Evolutionary conservation across 495 filamentous ascomycete genomes (phyloP), one percentile per base, ranked within the genome.

Genomic region (Podospora appendiculata): DNA sequence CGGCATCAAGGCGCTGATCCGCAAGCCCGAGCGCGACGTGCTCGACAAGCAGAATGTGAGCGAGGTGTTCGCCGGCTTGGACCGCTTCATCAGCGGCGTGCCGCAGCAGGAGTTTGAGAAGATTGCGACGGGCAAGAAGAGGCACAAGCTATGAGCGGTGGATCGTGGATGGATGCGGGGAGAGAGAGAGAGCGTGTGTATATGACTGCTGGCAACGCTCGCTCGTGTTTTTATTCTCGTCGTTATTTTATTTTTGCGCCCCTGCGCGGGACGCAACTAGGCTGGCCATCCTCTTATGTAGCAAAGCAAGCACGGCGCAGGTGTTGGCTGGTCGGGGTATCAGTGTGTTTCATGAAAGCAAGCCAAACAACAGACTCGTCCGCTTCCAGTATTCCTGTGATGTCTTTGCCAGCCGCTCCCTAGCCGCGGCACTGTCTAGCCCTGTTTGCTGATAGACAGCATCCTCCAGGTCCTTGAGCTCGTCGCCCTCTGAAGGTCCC

Each of bases 31-130:
- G 60, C 69, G 75, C 59, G 87, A 90, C 47, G 59, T 79, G 11
- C 58, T 95, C 61, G 90, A 96, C 67, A 70, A 64, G 53, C 82
- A 89, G 71, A 89, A 85, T 60, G 80, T 86, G 3, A 66, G 78
- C 19, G 93, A 98, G 78, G 89, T 90, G 8, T 89, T 95, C 70
- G 83, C 79, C 3, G 92, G 91, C 0, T 56, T 96, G 56, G 86
- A 94, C 48, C 73, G 90, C 51, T 96, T 97, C 55, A 52, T 85
- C 45, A 74, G 59, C 32, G 92, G 92, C 0, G 71, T 85, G 45
- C 92, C 93, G 40, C 88, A 96, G 75, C 76, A 82, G 66, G 87
- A 96, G 76, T 96, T 98, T 63, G 60, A 58, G 54, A 79, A 76
- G 66, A 66, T 84, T 54, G 76, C 76, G 8, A 66, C 64, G 43